Evolutionary conservation across 2,329 filamentous ascomycete species (phyloP).

Genomic region (Pseudogymnoascus sp.): DNA sequence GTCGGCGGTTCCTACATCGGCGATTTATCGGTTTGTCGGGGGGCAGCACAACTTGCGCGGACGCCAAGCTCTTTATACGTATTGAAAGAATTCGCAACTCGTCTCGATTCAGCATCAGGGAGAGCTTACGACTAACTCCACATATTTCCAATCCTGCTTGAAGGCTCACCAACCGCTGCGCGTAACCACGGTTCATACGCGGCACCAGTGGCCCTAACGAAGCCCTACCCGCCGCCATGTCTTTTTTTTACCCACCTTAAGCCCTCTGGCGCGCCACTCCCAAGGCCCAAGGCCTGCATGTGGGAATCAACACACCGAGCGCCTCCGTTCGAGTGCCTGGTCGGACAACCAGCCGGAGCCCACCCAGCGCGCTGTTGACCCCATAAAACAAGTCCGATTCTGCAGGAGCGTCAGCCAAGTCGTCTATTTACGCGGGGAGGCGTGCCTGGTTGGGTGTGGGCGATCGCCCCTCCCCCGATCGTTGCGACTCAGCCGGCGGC

Average conservation of each 20-base stretch:
- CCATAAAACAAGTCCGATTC: background rate
- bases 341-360: background rate
- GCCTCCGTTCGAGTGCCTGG: conserved; percentile 3
- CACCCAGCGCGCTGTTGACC: background rate
- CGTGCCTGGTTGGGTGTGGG: background rate
- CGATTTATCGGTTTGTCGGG: background rate
- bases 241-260: background rate
- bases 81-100: background rate
- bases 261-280: background rate
- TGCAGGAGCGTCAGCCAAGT: background rate
- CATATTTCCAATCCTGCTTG: background rate
- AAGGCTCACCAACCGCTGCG: background rate
- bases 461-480: conserved; percentile 1
- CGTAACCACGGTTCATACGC: background rate
- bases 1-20: background rate
- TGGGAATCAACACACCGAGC: background rate
- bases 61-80: background rate
- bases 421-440: background rate
- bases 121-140: conserved; percentile 4
- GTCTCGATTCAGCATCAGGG: background rate
- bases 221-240: conserved; percentile 2
- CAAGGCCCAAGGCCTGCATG: background rate
- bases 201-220: background rate
- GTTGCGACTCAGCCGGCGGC: background rate
- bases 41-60: background rate